Evolutionary conservation across 2,329 filamentous ascomycete genomes (phyloP), one percentile per base, ranked within the genome.

Genomic region (Neonectria coccinea): DNA sequence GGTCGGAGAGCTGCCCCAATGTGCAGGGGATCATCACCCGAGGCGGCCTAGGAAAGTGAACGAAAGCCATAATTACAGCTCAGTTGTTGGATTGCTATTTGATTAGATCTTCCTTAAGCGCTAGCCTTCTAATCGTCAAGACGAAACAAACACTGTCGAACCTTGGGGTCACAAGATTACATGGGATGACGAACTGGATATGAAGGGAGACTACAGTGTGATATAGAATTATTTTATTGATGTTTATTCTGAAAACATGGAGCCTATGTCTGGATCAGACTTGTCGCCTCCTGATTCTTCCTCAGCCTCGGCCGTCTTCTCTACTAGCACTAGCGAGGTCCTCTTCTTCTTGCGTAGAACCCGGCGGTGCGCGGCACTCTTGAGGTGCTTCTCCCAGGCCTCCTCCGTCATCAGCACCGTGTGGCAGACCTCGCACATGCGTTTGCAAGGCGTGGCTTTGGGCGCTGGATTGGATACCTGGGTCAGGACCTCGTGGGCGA

Each of bases 11-110:
- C 77, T 97, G 67, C 92, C 93, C 91, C 0, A 97, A 95, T 74
- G 91, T 97, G 59, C 94, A 97, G 78, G 92, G 92, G 74, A 94
- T 95, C 72, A 94, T 95, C 73, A 91, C 92, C 0, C 79, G 85
- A 54, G 92, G 92, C 2, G 93, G 93, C 0, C 75, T 97, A 65
- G 92, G 94, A 83, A 90, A 89, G 67, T 97, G 93, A 93, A 91
- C 96, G 10, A 91, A 91, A 84, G 84, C 85, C 61, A 84, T 92
- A 77, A 91, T 94, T 51, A 36, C 8, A 4, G 18, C 9, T 16
- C 9, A 9, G 10, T 8, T 8, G 18, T 31, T 36, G 16, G 27
- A 11, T 33, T 25, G n/a, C 65, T 64, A 68, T 62, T 70, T 68
- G 42, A 55, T 45, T 45, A 11, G 20, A 47, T 47, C 16, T 25